Conservation (phyloP, 2,329 filamentous ascomycete species). For the Hymenoscyphus albidus region DNA sequence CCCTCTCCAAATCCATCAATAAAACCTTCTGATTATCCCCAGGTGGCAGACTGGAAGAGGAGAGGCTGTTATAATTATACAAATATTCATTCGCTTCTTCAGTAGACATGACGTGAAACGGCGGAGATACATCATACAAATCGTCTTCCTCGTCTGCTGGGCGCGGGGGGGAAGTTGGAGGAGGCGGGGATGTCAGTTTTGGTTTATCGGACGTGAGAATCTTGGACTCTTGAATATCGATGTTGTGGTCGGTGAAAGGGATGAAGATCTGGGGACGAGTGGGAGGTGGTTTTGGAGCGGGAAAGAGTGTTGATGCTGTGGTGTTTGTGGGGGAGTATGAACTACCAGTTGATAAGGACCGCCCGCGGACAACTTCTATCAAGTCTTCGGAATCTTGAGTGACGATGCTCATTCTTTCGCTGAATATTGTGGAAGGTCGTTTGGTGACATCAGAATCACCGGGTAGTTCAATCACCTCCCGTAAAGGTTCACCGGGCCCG, state of each 20-base stretch:
- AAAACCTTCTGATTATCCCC: slow-evolving; percentile 41
- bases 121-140: slow-evolving; percentile 22
- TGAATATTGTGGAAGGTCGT: slow-evolving; percentile 13
- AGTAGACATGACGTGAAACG: slow-evolving; percentile 19
- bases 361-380: slow-evolving; percentile 24
- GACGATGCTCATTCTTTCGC: slow-evolving; percentile 36
- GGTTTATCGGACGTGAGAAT: slow-evolving; percentile 14
- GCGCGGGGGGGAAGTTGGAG: neutral
- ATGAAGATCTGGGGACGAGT: slow-evolving; percentile 9
- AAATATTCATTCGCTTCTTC: slow-evolving; percentile 33
- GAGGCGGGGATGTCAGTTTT: slow-evolving; percentile 3
- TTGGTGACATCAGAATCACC: slow-evolving; percentile 9
- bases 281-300: neutral
- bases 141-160: slow-evolving; percentile 11
- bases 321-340: slow-evolving; percentile 7
- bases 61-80: slow-evolving; percentile 23
- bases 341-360: slow-evolving; percentile 11
- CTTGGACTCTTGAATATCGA: slow-evolving; percentile 16
- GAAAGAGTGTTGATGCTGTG: neutral
- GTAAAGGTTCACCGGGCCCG: slow-evolving; percentile 10
- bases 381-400: slow-evolving; percentile 42
- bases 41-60: slow-evolving; percentile 16
- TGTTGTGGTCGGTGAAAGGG: neutral
- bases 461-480: slow-evolving; percentile 19
- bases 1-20: slow-evolving; percentile 33